Conservation (phyloP, 2,329 filamentous ascomycete genomes). For the Colletotrichum gloeosporioides region DNA sequence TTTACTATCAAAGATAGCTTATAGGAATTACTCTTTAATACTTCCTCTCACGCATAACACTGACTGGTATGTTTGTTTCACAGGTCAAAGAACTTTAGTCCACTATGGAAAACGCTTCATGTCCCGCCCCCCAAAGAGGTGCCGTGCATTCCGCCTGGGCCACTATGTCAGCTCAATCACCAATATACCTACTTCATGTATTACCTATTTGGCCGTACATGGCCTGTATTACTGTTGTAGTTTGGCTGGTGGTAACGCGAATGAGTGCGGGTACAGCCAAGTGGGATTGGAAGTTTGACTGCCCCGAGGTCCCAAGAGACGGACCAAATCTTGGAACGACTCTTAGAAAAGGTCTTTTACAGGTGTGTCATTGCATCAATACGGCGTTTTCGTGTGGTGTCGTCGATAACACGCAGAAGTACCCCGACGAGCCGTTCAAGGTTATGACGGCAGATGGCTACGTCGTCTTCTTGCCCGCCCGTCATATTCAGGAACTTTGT, state of each 20-base stretch:
- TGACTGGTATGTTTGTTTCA: neutral
- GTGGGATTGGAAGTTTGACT: neutral
- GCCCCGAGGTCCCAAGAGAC: neutral
- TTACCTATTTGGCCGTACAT: neutral
- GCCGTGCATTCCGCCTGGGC: neutral
- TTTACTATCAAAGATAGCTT: neutral
- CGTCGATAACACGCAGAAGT: neutral
- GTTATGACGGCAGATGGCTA: neutral
- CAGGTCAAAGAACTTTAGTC: neutral
- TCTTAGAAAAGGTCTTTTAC: neutral
- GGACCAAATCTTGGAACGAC: neutral
- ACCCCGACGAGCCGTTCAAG: slow-evolving; percentile 1
- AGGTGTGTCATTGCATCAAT: neutral
- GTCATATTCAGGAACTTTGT: neutral
- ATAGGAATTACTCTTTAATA: neutral
- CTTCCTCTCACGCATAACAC: neutral
- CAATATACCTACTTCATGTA: neutral
- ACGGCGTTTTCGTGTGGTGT: neutral
- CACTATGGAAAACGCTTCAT: neutral
- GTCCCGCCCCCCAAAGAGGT: neutral
- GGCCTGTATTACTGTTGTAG: neutral
- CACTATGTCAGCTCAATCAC: neutral
- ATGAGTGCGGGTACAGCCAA: neutral
- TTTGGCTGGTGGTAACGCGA: neutral
- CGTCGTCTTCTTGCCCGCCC: neutral